A percentile compares a stretch with the other conserved stretches of the same genome.
Evolutionary conservation across 305 asterid species (phyloP).

Genomic region (Fraxinus nigra): DNA sequence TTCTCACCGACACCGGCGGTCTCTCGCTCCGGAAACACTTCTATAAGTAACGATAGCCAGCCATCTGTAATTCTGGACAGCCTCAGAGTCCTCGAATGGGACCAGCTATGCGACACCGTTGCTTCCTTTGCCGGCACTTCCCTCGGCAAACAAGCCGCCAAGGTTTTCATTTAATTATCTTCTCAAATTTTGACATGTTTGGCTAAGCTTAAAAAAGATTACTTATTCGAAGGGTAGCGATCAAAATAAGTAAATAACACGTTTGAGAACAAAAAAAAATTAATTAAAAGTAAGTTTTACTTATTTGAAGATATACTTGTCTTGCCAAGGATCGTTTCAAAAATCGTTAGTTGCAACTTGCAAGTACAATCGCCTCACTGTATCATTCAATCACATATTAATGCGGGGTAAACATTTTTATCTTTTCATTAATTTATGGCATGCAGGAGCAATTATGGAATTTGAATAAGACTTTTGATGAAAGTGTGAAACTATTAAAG

Average conservation of each 20-base stretch:
- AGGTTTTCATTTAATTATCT: constrained; percentile 6
- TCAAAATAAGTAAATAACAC: background rate
- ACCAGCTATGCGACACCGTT: constrained; percentile 71
- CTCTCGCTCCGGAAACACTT: constrained; percentile 17
- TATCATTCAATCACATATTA: background rate
- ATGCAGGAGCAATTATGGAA: constrained; percentile 68
- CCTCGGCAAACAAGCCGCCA: constrained; percentile 59
- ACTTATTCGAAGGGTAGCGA: background rate
- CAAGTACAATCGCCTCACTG: background rate
- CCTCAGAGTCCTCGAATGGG: constrained; percentile 90
- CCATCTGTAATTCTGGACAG: constrained; percentile 66
- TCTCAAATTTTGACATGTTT: background rate
- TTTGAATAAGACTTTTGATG: constrained; percentile 52
- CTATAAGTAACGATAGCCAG: constrained; percentile 16
- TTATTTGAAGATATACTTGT: background rate
- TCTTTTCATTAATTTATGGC: background rate
- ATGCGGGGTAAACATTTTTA: background rate
- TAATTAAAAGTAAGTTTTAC: background rate
- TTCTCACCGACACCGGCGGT: constrained; percentile 26
- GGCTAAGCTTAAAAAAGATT: background rate
- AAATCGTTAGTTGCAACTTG: background rate
- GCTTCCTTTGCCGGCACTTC: constrained; percentile 89
- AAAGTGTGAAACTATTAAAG: constrained; percentile 57
- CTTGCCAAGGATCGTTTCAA: background rate
- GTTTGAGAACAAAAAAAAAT: background rate